phyloP scores from a whole-genome alignment of 2,329 filamentous ascomycete species.

The Hysterium pulicare region DNA sequence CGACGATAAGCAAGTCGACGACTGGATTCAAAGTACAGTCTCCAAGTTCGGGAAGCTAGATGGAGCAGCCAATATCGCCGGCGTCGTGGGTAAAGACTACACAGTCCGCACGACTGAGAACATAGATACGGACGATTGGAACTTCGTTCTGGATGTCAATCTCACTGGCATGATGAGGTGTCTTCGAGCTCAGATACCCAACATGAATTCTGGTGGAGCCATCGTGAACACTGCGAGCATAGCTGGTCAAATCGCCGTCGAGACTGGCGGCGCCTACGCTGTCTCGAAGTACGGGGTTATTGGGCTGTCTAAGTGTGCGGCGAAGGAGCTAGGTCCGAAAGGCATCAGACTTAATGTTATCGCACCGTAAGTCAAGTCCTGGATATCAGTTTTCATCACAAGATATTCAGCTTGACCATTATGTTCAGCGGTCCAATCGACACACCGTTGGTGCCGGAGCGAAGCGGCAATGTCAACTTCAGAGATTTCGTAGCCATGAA shows the following conservation, averaged over 20 bases:
- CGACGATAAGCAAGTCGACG: slow-evolving; percentile 37
- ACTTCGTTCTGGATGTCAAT: slow-evolving; percentile 27
- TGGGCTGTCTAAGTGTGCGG: not conserved
- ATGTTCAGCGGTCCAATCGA: not conserved
- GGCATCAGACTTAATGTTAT: not conserved
- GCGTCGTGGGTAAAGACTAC: slow-evolving; percentile 8
- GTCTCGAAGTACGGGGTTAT: not conserved
- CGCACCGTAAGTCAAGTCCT: not conserved
- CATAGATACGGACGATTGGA: not conserved
- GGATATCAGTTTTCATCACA: too few relatives aligned
- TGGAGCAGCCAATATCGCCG: slow-evolving; percentile 39
- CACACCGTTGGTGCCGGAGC: not conserved
- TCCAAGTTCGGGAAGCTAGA: slow-evolving; percentile 28
- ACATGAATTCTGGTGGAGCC: not conserved
- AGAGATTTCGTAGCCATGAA: not conserved
- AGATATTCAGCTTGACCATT: too few relatives aligned
- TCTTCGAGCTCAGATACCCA: slow-evolving; percentile 23
- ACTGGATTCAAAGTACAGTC: slow-evolving; percentile 32
- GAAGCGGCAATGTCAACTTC: not conserved
- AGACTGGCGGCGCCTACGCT: not conserved
- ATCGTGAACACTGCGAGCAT: slow-evolving; percentile 1
- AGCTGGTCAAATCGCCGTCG: not conserved
- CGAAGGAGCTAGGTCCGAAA: not conserved
- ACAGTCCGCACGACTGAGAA: not conserved
- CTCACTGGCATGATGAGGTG: slow-evolving; percentile 37